Percentiles rank a stretch among this genome's conserved stretches.
These are phyloP conservation scores for Pyrenula aspistea DNA, from an alignment of 495 filamentous ascomycete species.

Conservation along the genomic window DNA sequence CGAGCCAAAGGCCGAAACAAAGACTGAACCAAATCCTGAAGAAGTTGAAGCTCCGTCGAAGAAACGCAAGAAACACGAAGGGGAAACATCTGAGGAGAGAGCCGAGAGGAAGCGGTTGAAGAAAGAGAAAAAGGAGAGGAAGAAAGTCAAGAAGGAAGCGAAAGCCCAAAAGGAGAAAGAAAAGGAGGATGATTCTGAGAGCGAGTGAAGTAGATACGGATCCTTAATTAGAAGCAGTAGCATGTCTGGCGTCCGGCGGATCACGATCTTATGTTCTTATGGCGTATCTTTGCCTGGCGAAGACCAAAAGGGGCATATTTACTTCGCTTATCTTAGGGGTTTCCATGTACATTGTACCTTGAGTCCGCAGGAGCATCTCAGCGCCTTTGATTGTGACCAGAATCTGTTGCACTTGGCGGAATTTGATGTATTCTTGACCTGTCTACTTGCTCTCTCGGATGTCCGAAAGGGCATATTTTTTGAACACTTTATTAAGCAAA, in stretches of 20 bases:
- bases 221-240: neutral
- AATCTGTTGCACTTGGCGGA: too few species aligned
- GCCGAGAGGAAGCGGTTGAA: slow-evolving; percentile 66
- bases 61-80: slow-evolving; percentile 76
- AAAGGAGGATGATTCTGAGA: slow-evolving; percentile 25
- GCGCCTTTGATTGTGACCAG: too few species aligned
- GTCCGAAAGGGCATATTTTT: too few species aligned
- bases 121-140: slow-evolving; percentile 65
- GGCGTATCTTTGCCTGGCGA: neutral
- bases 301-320: neutral
- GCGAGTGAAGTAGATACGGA: neutral
- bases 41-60: slow-evolving; percentile 22
- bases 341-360: too few species aligned
- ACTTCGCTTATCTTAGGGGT: too few species aligned
- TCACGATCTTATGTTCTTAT: neutral
- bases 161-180: slow-evolving; percentile 39
- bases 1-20: slow-evolving; percentile 27
- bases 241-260: neutral
- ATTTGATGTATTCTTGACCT: too few species aligned
- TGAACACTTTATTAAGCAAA: too few species aligned
- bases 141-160: slow-evolving; percentile 49
- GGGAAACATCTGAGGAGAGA: slow-evolving; percentile 64
- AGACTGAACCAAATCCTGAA: slow-evolving; percentile 20
- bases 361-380: too few species aligned
- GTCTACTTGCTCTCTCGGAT: too few species aligned